A percentile compares a stretch with the other conserved stretches of the same genome.
These are phyloP conservation scores for Ganoderma lucidum DNA, from an alignment of 1,284 basidiomycete genomes.

Conservation along the genomic window DNA sequence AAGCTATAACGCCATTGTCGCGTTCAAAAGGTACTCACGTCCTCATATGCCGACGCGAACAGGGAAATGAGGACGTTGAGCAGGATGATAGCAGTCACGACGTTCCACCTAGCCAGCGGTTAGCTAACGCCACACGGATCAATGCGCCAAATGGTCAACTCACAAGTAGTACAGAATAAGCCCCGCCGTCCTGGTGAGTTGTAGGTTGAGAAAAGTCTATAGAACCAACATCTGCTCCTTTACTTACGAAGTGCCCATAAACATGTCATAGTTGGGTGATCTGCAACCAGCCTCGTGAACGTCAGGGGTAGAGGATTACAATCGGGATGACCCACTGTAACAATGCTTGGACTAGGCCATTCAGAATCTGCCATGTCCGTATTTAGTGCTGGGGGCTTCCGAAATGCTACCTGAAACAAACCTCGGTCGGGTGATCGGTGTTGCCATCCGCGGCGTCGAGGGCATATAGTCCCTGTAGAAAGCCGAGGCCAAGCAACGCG, in stretches of 20 bases:
- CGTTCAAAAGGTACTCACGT: slow-evolving; percentile 55
- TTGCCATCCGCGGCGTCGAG: slow-evolving; percentile 91
- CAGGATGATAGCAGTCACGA: slow-evolving; percentile 86
- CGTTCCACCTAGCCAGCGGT: slow-evolving; percentile 72
- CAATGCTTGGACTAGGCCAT: slow-evolving; percentile 83
- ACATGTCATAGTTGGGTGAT: slow-evolving; percentile 82
- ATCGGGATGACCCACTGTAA: slow-evolving; percentile 63
- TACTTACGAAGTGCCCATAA: slow-evolving; percentile 54
- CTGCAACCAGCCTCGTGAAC: slow-evolving; percentile 45
- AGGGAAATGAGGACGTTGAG: slow-evolving; percentile 96
- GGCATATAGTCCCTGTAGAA: slow-evolving; percentile 87
- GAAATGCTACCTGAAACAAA: slow-evolving; percentile 36
- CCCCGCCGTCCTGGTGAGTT: slow-evolving; percentile 62
- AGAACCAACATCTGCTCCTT: not conserved
- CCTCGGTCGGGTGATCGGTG: slow-evolving; percentile 59
- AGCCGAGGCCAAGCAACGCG: slow-evolving; percentile 84
- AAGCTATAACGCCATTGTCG: too few species aligned
- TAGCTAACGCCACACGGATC: not conserved
- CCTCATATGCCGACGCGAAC: slow-evolving; percentile 90
- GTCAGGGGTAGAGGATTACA: not conserved
- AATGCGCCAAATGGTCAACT: slow-evolving; percentile 42
- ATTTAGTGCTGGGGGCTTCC: not conserved
- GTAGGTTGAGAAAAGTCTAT: not conserved
- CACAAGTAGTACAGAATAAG: slow-evolving; percentile 85
- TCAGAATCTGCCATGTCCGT: slow-evolving; percentile 58